Evolutionary conservation across 805 yeast genomes (phyloP), one percentile per base, ranked within the genome.

Genomic region (Clavispora fructus): DNA sequence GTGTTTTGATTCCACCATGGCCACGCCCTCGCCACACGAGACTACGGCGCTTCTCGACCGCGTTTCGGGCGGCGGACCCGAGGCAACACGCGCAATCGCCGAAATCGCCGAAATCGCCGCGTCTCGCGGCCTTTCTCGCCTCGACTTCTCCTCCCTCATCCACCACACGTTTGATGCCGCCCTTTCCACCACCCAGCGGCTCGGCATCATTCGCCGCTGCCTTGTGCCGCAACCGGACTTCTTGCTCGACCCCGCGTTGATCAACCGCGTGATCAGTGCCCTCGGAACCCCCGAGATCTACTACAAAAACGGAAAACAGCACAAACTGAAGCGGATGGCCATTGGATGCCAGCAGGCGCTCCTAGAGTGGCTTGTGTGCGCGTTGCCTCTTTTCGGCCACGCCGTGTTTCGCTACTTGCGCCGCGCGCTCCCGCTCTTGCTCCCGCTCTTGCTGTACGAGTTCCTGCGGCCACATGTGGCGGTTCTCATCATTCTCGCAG

Each of bases 221-320:
- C 37, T 33, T 11, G 37, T 33, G 37, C 37, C 37, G 6, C 16
- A 33, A 10, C n/a, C 37, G 23, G 17, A n/a, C 11, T 33, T 16
- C 13, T 11, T 33, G 13, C 25, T 33, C 7, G 37, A 33, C 37
- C 25, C 37, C 5, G 13, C 37, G 2, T 14, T 49, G 6, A 16
- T 51, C 19, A 14, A 39, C 17, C 47, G 50, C 11, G 44, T 51
- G 12, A 29, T 55, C 28, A 50, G 53, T 10, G 31, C 41, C 3
- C 38, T 55, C 9, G 57, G 58, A 3, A 50, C 56, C 9, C 52
- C 58, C 1, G 56, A 53, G 30, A 38, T 53, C 8, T 53, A 53
- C 49, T 53, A 46, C 41, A 47, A 48, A 17, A 46, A 48, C 19
- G 58, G 57, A 6, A 53, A 48, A 35, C 55, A 49, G 37, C 51